Percentiles rank a stretch among this genome's conserved stretches.
phyloP scores from a whole-genome alignment of 345 rosid genomes.

The Dipteronia sinensis region DNA sequence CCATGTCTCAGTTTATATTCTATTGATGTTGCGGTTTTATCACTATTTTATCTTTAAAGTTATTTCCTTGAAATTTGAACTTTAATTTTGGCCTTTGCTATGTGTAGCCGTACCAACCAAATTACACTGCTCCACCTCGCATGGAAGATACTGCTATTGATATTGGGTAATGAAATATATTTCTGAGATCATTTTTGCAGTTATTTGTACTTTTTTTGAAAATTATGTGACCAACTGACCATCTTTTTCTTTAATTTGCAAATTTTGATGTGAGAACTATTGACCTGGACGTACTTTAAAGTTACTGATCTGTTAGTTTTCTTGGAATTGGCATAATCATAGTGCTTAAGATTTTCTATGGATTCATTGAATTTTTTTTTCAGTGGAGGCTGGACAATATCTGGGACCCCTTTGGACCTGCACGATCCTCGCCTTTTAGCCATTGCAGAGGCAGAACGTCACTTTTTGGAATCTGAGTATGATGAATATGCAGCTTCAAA shows the following conservation, averaged over 20 bases:
- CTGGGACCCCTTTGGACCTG: conserved; percentile 77
- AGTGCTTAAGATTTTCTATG: not conserved
- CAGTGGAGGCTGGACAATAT: conserved; percentile 92
- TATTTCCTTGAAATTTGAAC: not conserved
- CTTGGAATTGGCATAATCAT: not conserved
- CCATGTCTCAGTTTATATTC: not conserved
- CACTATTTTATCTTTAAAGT: not conserved
- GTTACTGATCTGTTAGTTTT: not conserved
- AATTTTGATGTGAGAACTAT: conserved; percentile 11
- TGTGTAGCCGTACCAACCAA: conserved; percentile 76
- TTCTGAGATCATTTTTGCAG: not conserved
- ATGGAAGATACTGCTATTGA: conserved; percentile 79
- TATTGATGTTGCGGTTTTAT: not conserved
- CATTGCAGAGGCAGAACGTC: conserved; percentile 90
- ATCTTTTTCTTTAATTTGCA: not conserved
- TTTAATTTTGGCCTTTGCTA: conserved; percentile 9
- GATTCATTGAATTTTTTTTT: conserved; percentile 19
- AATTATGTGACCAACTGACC: not conserved
- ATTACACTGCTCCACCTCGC: conserved; percentile 73
- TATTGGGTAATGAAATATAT: conserved; percentile 56
- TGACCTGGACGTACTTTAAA: conserved; percentile 13
- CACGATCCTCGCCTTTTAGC: conserved; percentile 86
- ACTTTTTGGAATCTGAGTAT: conserved; percentile 81
- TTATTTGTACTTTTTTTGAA: not conserved
- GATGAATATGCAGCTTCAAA: conserved; percentile 81